Conservation (phyloP, 371 early-diverging fungal genomes). For the Mortierella sp. region DNA sequence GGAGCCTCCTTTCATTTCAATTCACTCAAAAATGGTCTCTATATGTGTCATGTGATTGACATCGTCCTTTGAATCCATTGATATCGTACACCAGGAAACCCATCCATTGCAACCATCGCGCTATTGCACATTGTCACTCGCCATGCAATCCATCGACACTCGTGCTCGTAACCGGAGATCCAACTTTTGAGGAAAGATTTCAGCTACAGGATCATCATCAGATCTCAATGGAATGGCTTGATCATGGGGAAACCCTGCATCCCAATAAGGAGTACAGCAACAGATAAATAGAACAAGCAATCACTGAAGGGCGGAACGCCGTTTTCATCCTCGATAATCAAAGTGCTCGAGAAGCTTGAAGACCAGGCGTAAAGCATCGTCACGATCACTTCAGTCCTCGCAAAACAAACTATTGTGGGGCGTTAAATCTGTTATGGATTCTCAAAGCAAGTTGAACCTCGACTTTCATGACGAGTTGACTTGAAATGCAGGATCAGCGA, state of each 20-base stretch:
- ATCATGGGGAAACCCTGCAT: slow-evolving; percentile 13
- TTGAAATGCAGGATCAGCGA: too few species aligned
- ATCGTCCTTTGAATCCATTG: not conserved
- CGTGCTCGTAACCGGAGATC: too few species aligned
- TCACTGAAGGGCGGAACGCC: too few species aligned
- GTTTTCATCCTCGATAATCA: not conserved
- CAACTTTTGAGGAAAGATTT: not conserved
- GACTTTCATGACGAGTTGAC: too few species aligned
- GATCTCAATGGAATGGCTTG: not conserved
- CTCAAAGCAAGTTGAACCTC: too few species aligned
- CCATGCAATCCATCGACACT: slow-evolving; percentile 1
- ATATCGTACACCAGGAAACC: not conserved
- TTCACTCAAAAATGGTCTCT: slow-evolving; percentile 46
- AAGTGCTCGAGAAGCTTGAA: too few species aligned
- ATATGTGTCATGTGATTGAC: slow-evolving; percentile 35
- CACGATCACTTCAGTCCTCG: too few species aligned
- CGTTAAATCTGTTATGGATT: too few species aligned
- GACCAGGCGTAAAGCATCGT: too few species aligned
- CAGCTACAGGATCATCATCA: not conserved
- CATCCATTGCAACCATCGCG: slow-evolving; percentile 2
- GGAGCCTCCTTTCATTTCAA: slow-evolving; percentile 45
- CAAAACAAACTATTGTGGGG: too few species aligned
- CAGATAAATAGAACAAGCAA: not conserved
- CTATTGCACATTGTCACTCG: not conserved
- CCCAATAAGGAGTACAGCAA: not conserved